Conservation (phyloP, 2,329 filamentous ascomycete species). For the Calonectria pseudoreteaudii region DNA sequence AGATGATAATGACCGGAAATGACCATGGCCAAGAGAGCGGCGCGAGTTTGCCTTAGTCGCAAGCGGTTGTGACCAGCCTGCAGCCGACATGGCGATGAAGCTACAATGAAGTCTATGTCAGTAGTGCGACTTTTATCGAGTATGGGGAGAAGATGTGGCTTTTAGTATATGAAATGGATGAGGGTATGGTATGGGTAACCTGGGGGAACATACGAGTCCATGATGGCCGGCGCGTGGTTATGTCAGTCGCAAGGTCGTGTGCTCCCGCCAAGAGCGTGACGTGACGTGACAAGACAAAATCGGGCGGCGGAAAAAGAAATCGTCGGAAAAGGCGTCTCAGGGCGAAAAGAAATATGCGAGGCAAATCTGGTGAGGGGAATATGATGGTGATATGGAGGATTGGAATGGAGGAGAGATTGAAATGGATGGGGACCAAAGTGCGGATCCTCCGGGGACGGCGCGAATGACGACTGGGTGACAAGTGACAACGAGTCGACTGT, state of each 20-base stretch:
- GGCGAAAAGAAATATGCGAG: background rate
- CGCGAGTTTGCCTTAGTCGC: constrained; percentile 42
- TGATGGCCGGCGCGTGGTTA: constrained; percentile 37
- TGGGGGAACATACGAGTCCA: constrained; percentile 48
- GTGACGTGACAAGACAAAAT: constrained; percentile 35
- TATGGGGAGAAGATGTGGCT: constrained; percentile 10
- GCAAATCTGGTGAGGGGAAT: background rate
- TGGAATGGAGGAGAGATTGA: constrained; percentile 13
- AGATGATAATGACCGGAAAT: constrained; percentile 66
- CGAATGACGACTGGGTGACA: constrained; percentile 18
- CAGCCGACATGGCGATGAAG: constrained; percentile 59
- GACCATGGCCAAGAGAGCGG: constrained; percentile 61
- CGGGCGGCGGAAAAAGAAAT: constrained; percentile 18
- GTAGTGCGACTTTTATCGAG: constrained; percentile 5
- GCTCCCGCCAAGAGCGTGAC: constrained; percentile 42
- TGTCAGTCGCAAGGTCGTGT: constrained; percentile 41
- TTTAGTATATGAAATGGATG: constrained; percentile 30
- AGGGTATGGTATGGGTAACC: constrained; percentile 15
- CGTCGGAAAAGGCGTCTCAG: constrained; percentile 5
- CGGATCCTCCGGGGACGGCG: constrained; percentile 29
- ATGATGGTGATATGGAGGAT: constrained; percentile 2
- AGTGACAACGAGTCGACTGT: constrained; percentile 12
- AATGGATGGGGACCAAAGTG: constrained; percentile 16
- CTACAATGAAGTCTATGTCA: constrained; percentile 49
- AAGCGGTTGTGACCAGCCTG: constrained; percentile 63